phyloP scores from a whole-genome alignment of 2,329 filamentous ascomycete species.

The Aspergillus brasiliensis region DNA sequence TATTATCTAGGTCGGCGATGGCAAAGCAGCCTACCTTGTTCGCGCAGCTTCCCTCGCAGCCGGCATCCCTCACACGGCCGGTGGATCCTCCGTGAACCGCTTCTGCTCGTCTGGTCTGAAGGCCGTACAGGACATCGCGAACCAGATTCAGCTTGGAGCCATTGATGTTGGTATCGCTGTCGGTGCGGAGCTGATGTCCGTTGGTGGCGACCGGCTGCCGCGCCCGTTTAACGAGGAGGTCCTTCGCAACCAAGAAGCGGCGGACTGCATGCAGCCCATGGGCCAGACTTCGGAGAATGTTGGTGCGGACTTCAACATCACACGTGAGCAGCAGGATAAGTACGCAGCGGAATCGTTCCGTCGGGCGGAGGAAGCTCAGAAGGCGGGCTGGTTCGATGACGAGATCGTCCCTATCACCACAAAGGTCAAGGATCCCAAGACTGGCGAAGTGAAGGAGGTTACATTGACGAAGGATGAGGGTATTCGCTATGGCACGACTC shows the following conservation, averaged over 20 bases:
- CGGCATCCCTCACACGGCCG: conserved; percentile 88
- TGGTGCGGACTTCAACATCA: conserved; percentile 82
- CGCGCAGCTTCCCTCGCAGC: conserved; percentile 87
- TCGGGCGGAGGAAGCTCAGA: conserved; percentile 85
- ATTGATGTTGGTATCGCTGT: conserved; percentile 88
- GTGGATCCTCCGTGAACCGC: conserved; percentile 81
- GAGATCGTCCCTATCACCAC: conserved; percentile 90
- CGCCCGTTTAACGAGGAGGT: conserved; percentile 78
- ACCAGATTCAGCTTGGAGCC: conserved; percentile 75
- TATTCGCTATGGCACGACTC: conserved; percentile 85
- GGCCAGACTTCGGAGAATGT: conserved; percentile 98
- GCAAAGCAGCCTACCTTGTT: conserved; percentile 85
- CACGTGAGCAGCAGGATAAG: conserved; percentile 76
- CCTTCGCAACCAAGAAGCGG: conserved; percentile 72
- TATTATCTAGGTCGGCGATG: conserved; percentile 67
- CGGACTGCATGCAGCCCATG: conserved; percentile 93
- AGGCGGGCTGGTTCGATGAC: conserved; percentile 86
- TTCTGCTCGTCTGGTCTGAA: conserved; percentile 98
- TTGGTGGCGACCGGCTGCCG: conserved; percentile 68
- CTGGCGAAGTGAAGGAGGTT: conserved; percentile 74
- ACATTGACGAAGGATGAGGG: conserved; percentile 86
- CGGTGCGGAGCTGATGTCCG: conserved; percentile 86
- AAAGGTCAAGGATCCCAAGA: conserved; percentile 79
- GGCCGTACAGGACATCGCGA: conserved; percentile 90
- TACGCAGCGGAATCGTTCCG: conserved; percentile 87